Percentiles rank a stretch among this genome's conserved stretches.
Conservation (phyloP, 768 basidiomycete genomes). For the Leccinum ochraceum region DNA sequence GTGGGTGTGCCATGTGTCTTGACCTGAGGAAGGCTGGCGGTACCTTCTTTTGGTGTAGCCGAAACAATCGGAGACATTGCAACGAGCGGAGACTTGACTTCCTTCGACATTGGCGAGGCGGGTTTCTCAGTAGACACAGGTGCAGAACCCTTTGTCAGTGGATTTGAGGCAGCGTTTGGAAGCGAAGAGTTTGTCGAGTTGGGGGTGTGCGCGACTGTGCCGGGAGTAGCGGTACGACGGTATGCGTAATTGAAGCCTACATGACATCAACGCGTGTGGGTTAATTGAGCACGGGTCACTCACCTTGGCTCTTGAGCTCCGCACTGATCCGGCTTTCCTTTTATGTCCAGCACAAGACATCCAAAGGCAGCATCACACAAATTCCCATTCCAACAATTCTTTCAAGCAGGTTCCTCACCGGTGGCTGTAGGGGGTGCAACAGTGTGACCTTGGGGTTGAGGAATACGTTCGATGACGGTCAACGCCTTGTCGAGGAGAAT, state of each 20-base stretch:
- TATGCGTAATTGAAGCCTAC: slow-evolving; percentile 96
- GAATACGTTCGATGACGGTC: slow-evolving; percentile 79
- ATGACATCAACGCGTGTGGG: slow-evolving; percentile 7
- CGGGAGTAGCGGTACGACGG: slow-evolving; percentile 65
- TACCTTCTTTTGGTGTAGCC: slow-evolving; percentile 37
- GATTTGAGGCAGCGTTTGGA: slow-evolving; percentile 39
- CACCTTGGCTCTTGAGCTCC: slow-evolving; percentile 91
- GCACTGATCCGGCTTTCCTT: slow-evolving; percentile 88
- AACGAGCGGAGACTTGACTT: slow-evolving; percentile 37
- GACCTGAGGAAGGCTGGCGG: slow-evolving; percentile 34
- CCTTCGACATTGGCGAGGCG: slow-evolving; percentile 32
- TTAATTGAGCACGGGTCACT: slow-evolving; percentile 18
- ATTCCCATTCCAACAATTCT: slow-evolving; percentile 99
- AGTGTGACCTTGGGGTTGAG: slow-evolving; percentile 45
- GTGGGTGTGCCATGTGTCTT: slow-evolving; percentile 36
- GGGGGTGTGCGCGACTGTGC: slow-evolving; percentile 57
- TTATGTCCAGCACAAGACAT: slow-evolving; percentile 82
- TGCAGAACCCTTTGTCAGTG: slow-evolving; percentile 36
- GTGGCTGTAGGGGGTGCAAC: slow-evolving; percentile 47
- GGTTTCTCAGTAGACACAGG: slow-evolving; percentile 39
- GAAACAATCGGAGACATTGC: slow-evolving; percentile 37
- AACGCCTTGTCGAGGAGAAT: slow-evolving; percentile 88
- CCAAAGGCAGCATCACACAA: slow-evolving; percentile 95
- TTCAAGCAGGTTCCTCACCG: slow-evolving; percentile 93
- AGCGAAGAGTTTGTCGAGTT: slow-evolving; percentile 55